A percentile compares a stretch with the other conserved stretches of the same genome.
These are phyloP conservation scores for Claviceps sp. DNA, from an alignment of 2,329 filamentous ascomycete genomes.

Conservation along the genomic window DNA sequence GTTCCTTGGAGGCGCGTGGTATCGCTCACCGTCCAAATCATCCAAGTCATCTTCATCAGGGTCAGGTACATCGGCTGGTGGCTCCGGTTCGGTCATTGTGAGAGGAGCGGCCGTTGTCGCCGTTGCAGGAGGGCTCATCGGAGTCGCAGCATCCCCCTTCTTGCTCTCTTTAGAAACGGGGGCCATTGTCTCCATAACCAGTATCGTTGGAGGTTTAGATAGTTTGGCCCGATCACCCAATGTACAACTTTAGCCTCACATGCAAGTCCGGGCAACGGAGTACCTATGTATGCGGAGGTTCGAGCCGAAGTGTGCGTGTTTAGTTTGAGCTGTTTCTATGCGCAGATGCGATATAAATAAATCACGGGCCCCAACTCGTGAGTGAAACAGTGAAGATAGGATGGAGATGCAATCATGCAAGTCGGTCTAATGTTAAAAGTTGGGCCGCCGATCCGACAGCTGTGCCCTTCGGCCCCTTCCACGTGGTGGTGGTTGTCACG, in stretches of 20 bases:
- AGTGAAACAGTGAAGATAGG: background rate
- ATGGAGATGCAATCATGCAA: background rate
- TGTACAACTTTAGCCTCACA: constrained; percentile 2
- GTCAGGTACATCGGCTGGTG: constrained; percentile 48
- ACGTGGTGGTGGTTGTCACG: background rate
- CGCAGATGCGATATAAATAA: background rate
- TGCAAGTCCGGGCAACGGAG: constrained; percentile 5
- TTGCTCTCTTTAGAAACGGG: constrained; percentile 11
- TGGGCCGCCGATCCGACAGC: background rate
- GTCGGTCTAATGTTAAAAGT: background rate
- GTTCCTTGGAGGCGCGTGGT: background rate
- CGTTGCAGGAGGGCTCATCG: constrained; percentile 6
- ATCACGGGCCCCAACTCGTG: background rate
- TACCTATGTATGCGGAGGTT: too few species aligned
- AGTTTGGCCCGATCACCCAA: too few species aligned
- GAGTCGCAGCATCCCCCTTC: constrained; percentile 12
- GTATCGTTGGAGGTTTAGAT: background rate
- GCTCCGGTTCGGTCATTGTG: background rate
- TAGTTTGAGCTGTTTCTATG: background rate
- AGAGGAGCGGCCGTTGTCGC: constrained; percentile 1
- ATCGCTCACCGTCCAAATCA: constrained; percentile 65
- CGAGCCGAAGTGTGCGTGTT: background rate
- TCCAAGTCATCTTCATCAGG: constrained; percentile 88
- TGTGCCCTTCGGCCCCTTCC: constrained; percentile 3
- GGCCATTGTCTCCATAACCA: constrained; percentile 10